These are phyloP conservation scores for Fusarium pseudocircinatum DNA, from an alignment of 2,329 filamentous ascomycete genomes.

Conservation along the genomic window DNA sequence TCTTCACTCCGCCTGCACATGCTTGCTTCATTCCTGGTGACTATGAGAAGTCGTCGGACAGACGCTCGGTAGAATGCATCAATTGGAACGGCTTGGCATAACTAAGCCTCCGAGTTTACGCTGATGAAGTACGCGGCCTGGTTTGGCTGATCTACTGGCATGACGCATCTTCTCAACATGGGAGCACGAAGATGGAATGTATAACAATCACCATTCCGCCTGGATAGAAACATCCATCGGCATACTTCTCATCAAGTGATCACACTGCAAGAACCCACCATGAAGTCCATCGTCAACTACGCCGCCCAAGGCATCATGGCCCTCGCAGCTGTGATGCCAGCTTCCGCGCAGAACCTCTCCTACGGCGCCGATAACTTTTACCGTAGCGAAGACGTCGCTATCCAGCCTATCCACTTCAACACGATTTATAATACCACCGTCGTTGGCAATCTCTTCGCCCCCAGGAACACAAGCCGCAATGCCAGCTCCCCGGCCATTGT, in stretches of 20 bases:
- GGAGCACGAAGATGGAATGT: neutral
- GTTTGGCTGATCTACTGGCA: accelerated
- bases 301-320: neutral
- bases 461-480: neutral
- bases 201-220: accelerated
- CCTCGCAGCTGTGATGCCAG: neutral
- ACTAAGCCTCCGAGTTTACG: neutral
- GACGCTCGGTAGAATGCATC: neutral
- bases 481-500: neutral
- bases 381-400: neutral
- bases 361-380: conserved; percentile 1
- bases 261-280: accelerated
- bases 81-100: neutral
- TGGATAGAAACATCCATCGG: accelerated
- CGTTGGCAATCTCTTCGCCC: neutral
- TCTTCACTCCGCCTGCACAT: neutral
- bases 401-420: neutral
- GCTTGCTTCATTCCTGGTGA: neutral
- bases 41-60: accelerated
- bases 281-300: neutral
- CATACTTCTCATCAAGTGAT: accelerated
- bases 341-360: neutral
- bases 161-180: neutral
- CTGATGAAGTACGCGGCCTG: neutral
- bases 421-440: neutral